Conservation (phyloP, 495 filamentous ascomycete genomes). For the Apiosordaria backusii region DNA sequence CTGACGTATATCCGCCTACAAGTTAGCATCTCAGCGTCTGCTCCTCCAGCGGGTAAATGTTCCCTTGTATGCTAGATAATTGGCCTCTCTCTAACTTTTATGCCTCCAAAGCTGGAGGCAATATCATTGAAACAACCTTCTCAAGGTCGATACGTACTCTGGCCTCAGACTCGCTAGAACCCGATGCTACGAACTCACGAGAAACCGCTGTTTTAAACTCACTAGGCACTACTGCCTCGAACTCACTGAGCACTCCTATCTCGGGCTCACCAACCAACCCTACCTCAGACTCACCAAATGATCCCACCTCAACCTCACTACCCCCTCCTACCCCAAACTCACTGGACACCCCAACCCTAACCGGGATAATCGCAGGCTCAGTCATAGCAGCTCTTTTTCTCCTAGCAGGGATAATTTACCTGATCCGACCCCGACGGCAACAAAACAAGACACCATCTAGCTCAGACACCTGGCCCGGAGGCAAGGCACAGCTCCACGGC, state of each 20-base stretch:
- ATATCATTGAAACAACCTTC: background rate
- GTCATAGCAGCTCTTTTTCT: background rate
- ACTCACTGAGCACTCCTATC: background rate
- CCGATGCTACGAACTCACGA: background rate
- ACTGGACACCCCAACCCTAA: background rate
- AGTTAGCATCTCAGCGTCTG: background rate
- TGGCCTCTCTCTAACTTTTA: background rate
- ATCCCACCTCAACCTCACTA: background rate
- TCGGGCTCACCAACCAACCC: background rate
- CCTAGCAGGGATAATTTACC: background rate
- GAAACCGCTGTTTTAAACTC: background rate
- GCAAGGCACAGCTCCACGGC: background rate
- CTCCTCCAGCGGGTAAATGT: background rate
- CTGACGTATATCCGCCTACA: background rate
- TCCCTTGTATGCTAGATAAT: too few relatives aligned
- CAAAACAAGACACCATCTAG: background rate
- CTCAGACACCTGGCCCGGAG: background rate
- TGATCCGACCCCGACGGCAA: background rate
- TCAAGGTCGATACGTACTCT: background rate
- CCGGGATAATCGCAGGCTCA: background rate
- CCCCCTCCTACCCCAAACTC: background rate
- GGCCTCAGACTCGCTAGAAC: background rate
- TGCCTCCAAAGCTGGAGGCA: background rate
- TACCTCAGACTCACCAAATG: background rate
- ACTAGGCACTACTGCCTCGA: background rate